Evolutionary conservation across 2,329 filamentous ascomycete species (phyloP).

Genomic region (Hymenoscyphus albidus): DNA sequence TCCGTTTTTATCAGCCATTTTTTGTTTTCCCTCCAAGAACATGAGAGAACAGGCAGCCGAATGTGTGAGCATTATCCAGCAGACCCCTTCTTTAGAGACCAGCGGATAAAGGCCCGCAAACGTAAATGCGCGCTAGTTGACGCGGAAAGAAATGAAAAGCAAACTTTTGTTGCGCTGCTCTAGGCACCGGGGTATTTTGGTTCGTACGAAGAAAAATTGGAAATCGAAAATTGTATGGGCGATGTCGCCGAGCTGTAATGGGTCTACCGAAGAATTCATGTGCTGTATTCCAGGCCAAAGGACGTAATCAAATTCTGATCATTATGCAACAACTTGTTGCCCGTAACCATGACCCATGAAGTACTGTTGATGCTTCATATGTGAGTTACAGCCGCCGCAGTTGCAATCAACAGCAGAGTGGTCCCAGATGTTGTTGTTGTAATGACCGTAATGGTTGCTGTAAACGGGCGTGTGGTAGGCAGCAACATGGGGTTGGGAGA

Average conservation of each 20-base stretch:
- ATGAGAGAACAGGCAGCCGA: not conserved
- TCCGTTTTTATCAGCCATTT: conserved; percentile 18
- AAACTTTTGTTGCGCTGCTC: conserved; percentile 33
- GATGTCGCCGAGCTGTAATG: conserved; percentile 4
- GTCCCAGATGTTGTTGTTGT: conserved; percentile 43
- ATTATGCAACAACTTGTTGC: conserved; percentile 45
- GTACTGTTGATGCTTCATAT: conserved; percentile 43
- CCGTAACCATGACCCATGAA: conserved; percentile 42
- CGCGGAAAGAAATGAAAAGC: conserved; percentile 27
- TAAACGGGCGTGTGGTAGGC: conserved; percentile 45
- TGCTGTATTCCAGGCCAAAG: conserved; percentile 1
- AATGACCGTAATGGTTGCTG: conserved; percentile 39
- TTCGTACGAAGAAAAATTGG: conserved; percentile 8
- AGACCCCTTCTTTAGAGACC: conserved; percentile 24
- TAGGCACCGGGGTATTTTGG: conserved; percentile 27
- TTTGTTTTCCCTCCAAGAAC: conserved; percentile 1
- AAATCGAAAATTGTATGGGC: conserved; percentile 10
- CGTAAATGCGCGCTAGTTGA: conserved; percentile 31
- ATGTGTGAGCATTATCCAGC: conserved; percentile 28
- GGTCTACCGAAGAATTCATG: not conserved
- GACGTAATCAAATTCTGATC: conserved; percentile 14
- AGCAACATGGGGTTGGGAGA: conserved; percentile 41
- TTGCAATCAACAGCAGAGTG: conserved; percentile 44
- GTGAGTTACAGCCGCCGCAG: conserved; percentile 46
- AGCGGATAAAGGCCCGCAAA: conserved; percentile 28